These are phyloP conservation scores for Suillus subaureus DNA, from an alignment of 768 basidiomycete species.

Conservation along the genomic window DNA sequence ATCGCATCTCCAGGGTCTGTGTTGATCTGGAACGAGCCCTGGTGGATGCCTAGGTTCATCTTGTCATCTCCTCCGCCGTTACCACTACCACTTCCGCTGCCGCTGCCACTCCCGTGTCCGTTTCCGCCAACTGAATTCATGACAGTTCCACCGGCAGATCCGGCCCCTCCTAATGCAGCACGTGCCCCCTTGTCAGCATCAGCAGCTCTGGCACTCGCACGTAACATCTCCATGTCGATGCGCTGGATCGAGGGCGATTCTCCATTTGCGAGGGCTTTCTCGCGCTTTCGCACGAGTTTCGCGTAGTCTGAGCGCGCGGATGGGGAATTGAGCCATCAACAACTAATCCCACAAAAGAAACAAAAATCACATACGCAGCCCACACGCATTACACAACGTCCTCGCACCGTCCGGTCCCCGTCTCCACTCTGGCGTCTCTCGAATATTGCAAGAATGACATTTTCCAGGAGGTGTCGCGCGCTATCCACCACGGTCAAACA, in stretches of 20 bases:
- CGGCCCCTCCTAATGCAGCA: slow-evolving; percentile 30
- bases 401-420: slow-evolving; percentile 83
- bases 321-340: neutral
- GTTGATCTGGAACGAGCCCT: slow-evolving; percentile 60
- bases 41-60: slow-evolving; percentile 43
- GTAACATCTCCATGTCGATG: slow-evolving; percentile 77
- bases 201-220: slow-evolving; percentile 68
- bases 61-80: slow-evolving; percentile 25
- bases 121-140: slow-evolving; percentile 20
- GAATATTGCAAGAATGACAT: slow-evolving; percentile 85
- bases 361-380: slow-evolving; percentile 61
- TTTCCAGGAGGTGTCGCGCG: slow-evolving; percentile 85
- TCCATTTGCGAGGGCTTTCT: slow-evolving; percentile 60
- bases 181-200: slow-evolving; percentile 38
- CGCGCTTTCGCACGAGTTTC: slow-evolving; percentile 78
- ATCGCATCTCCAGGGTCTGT: neutral
- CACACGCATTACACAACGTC: slow-evolving; percentile 85
- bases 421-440: slow-evolving; percentile 89
- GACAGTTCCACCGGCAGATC: slow-evolving; percentile 11
- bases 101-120: slow-evolving; percentile 12
- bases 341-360: neutral
- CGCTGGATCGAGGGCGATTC: slow-evolving; percentile 43
- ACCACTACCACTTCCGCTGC: neutral
- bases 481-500: slow-evolving; percentile 41
- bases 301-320: slow-evolving; percentile 62